Evolutionary conservation across 768 basidiomycete species (phyloP).

Genomic region (Leccinum pellstonianum): DNA sequence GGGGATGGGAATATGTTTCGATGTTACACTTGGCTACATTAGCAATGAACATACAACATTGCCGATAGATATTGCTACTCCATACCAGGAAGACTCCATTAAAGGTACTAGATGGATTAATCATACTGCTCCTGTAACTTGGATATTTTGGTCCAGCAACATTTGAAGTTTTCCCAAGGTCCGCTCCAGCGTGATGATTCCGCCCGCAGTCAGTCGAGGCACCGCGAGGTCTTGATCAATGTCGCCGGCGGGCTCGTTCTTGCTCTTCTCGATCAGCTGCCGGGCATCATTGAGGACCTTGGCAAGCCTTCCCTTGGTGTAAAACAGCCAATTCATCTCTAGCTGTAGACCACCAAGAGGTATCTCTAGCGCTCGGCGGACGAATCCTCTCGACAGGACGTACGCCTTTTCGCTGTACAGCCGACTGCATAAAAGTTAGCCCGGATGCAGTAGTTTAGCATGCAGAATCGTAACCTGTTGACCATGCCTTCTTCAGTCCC

Average conservation of each 20-base stretch:
- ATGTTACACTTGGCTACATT: constrained; percentile 17
- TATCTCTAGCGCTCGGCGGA: constrained; percentile 83
- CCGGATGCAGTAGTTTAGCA: background rate
- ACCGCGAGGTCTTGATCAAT: constrained; percentile 52
- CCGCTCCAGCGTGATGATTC: constrained; percentile 75
- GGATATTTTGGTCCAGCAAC: constrained; percentile 31
- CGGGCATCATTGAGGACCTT: constrained; percentile 68
- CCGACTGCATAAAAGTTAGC: constrained; percentile 50
- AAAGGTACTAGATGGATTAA: constrained; percentile 16
- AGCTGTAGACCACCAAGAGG: constrained; percentile 68
- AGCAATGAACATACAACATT: constrained; percentile 30
- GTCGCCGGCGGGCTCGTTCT: constrained; percentile 27
- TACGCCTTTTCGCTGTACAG: constrained; percentile 93
- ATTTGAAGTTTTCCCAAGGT: constrained; percentile 65
- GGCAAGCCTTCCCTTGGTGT: constrained; percentile 56
- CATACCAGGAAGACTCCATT: constrained; percentile 15
- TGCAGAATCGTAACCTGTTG: constrained; percentile 58
- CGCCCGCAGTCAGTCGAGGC: constrained; percentile 75
- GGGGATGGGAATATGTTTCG: constrained; percentile 4
- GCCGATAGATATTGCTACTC: constrained; percentile 27
- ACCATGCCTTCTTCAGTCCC: constrained; percentile 88
- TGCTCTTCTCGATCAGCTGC: constrained; percentile 68
- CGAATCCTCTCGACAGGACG: constrained; percentile 85
- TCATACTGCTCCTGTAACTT: constrained; percentile 15
- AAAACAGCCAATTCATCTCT: constrained; percentile 77